phyloP scores from a whole-genome alignment of 306 rosid genomes.

The Vigna trinervia region DNA sequence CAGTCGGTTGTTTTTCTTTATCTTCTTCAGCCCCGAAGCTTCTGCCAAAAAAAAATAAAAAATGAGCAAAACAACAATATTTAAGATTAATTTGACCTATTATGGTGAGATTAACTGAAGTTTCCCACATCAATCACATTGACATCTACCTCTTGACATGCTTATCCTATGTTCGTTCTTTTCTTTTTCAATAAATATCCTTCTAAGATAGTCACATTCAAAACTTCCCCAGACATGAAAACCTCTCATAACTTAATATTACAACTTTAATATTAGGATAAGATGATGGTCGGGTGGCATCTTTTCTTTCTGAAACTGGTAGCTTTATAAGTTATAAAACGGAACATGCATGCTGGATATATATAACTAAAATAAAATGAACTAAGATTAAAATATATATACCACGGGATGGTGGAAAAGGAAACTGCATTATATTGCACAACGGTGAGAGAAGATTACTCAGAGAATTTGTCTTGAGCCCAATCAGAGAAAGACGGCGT shows the following conservation, averaged over 20 bases:
- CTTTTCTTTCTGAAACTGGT: not conserved
- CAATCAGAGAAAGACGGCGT: slow-evolving; percentile 44
- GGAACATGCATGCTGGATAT: not conserved
- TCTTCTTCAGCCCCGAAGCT: slow-evolving; percentile 41
- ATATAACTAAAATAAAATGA: not conserved
- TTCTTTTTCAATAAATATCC: not conserved
- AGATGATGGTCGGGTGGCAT: not conserved
- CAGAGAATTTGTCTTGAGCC: slow-evolving; percentile 41
- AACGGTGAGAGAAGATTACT: slow-evolving; percentile 43
- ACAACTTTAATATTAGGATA: not conserved
- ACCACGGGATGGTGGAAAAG: not conserved
- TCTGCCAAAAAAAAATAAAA: slow-evolving; percentile 43
- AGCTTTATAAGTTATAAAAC: not conserved
- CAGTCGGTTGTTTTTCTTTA: slow-evolving; percentile 7
- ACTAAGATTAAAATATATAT: not conserved
- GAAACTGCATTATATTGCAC: not conserved
- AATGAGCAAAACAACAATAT: slow-evolving; percentile 12
- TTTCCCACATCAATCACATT: not conserved
- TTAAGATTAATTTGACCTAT: slow-evolving; percentile 10
- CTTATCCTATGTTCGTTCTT: not conserved
- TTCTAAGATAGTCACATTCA: too few relatives aligned
- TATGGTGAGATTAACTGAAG: not conserved
- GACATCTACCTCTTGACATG: not conserved
- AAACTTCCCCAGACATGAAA: too few relatives aligned
- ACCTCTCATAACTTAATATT: not conserved